Base-by-base conservation (phyloP, 495 filamentous ascomycete genomes). In the Cercophora scortea region DNA sequence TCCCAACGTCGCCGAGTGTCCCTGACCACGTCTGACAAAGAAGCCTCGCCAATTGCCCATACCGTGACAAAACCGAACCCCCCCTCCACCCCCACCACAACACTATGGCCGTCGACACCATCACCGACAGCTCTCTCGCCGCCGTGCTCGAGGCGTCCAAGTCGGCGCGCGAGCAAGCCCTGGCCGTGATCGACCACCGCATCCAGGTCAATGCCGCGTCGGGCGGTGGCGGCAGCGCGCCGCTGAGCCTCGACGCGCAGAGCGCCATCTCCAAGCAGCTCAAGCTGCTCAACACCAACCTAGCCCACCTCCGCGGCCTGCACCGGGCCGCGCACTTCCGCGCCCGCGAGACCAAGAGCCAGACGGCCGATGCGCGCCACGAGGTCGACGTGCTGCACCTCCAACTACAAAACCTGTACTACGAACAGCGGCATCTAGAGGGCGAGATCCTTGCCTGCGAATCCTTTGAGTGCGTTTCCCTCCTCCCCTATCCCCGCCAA, bases 361-460 rank as follows among this genome's bases (percentile, higher is more conserved):
- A 79, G 59, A 96, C 94, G 8, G 85, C 87, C 32, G 89, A 96
- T 64, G 87, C 84, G 33, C 83, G 92, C 19, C 85, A 89, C 64
- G 90, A 96, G 68, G 88, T 96, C 49, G 93, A 98, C 63, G 80
- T 83, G 48, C 75, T 97, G 52, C 91, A 96, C 71, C 79, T 98
- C 16, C 85, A 94, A 63, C 75, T 97, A 32, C 91, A 97, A 66
- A 98, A 98, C 65, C 75, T 98, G 19, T 92, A 94, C 68, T 98
- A 98, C 66, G 93, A 98, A 67, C 90, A 96, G 66, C 78, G 88
- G 52, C 88, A 96, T 70, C 72, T 98, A 53, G 80, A 84, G 43
- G 88, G 89, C 18, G 94, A 98, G 69, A 97, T 98, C 56, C 73
- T 79, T 3, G 90, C 88, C 33, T 96, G 94, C 70, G 88, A 93